Percentiles rank a stretch among this genome's conserved stretches.
Evolutionary conservation across 768 basidiomycete genomes (phyloP).

Genomic region (Stropharia rugosoannulata): DNA sequence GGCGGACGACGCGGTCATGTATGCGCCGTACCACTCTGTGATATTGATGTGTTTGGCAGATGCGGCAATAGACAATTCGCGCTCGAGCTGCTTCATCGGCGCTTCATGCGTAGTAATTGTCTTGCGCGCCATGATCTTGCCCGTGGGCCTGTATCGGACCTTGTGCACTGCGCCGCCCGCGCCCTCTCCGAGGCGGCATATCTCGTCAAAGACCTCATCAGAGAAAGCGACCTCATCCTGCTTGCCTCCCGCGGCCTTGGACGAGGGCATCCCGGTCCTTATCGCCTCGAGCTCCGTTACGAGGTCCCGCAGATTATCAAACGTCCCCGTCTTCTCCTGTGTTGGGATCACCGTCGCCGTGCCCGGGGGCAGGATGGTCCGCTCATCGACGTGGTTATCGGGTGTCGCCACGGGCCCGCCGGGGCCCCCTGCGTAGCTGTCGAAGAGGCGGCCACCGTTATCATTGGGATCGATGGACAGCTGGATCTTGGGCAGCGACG

Average conservation of each 20-base stretch:
- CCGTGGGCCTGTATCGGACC: conserved; percentile 81
- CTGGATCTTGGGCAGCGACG: conserved; percentile 22
- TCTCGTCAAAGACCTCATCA: conserved; percentile 73
- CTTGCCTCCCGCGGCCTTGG: conserved; percentile 8
- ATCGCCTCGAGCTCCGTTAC: conserved; percentile 35
- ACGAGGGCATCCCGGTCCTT: conserved; percentile 19
- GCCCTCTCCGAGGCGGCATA: conserved; percentile 86
- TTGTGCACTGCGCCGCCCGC: conserved; percentile 96
- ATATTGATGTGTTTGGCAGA: conserved; percentile 85
- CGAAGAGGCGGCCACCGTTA: conserved; percentile 29
- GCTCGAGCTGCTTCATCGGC: conserved; percentile 87
- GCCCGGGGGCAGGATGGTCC: conserved; percentile 41
- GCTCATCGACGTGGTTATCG: conserved; percentile 32
- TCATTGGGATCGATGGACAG: conserved; percentile 19
- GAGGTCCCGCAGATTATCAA: conserved; percentile 36
- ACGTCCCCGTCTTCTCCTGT: conserved; percentile 29
- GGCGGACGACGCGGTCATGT: conserved; percentile 80
- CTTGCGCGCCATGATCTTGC: conserved; percentile 88
- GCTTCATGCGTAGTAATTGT: conserved; percentile 90
- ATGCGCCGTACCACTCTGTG: conserved; percentile 90
- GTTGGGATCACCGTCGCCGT: conserved; percentile 29
- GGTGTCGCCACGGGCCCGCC: conserved; percentile 20
- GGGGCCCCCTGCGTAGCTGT: conserved; percentile 45
- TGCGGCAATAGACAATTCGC: conserved; percentile 90
- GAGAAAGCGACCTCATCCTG: conserved; percentile 45